phyloP scores from a whole-genome alignment of 805 yeast genomes.

The Candida hispaniensis region DNA sequence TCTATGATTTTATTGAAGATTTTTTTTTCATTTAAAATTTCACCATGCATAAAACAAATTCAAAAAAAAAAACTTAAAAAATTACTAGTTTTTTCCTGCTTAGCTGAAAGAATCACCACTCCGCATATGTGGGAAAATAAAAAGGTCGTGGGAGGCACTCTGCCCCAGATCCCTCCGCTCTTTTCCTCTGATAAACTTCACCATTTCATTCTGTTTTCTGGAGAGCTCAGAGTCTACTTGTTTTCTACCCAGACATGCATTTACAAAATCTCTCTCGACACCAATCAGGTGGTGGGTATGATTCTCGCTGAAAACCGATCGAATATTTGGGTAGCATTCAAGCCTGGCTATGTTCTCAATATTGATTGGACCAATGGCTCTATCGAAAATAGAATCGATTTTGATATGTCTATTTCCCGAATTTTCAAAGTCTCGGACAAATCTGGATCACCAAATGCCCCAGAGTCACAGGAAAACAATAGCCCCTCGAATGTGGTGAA shows the following conservation, averaged over 20 bases:
- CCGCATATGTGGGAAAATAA: constrained; percentile 24
- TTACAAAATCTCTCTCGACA: constrained; percentile 27
- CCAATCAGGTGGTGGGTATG: constrained; percentile 28
- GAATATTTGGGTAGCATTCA: constrained; percentile 25
- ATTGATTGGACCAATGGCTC: constrained; percentile 24
- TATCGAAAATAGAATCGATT: not conserved
- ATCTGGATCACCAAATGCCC: too few relatives aligned
- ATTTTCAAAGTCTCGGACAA: too few relatives aligned
- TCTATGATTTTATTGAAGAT: too few relatives aligned
- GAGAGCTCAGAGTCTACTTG: constrained; percentile 31
- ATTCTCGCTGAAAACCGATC: constrained; percentile 22
- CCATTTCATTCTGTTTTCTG: constrained; percentile 30
- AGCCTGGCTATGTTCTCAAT: constrained; percentile 21
- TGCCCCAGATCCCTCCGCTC: constrained; percentile 30
- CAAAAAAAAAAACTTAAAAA: too few relatives aligned
- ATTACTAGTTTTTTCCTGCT: too few relatives aligned
- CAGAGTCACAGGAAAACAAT: too few relatives aligned
- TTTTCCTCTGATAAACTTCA: constrained; percentile 28
- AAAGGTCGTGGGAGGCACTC: constrained; percentile 30
- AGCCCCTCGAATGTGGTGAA: too few relatives aligned
- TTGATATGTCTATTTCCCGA: not conserved
- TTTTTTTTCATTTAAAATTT: too few relatives aligned
- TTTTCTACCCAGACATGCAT: constrained; percentile 30
- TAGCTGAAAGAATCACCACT: too few relatives aligned
- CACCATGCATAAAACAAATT: too few relatives aligned